These are phyloP conservation scores for Rosellinia necatrix DNA, from an alignment of 2,329 filamentous ascomycete genomes.

Conservation along the genomic window DNA sequence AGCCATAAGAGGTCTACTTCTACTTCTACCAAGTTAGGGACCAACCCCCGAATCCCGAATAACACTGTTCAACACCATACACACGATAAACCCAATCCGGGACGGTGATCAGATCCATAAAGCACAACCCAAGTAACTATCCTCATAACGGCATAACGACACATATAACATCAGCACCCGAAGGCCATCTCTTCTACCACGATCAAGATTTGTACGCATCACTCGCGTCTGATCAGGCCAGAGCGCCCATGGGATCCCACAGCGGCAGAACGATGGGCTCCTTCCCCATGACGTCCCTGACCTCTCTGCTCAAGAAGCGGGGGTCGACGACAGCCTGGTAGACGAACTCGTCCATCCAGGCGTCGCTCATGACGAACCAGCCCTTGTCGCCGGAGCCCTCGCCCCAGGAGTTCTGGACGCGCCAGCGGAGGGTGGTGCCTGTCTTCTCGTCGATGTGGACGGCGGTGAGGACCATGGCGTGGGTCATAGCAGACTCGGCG, in stretches of 20 bases:
- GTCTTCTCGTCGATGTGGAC: slow-evolving; percentile 73
- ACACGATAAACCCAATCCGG: no score
- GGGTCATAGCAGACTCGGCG: slow-evolving; percentile 83
- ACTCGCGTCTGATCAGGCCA: slow-evolving; percentile 55
- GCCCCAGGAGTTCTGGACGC: slow-evolving; percentile 88
- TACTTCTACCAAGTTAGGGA: no score
- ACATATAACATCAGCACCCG: neutral
- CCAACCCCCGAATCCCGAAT: no score
- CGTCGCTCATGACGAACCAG: slow-evolving; percentile 88
- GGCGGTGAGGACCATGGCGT: slow-evolving; percentile 88
- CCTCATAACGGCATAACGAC: no score
- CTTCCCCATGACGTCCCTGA: slow-evolving; percentile 72
- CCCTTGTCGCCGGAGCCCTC: slow-evolving; percentile 71
- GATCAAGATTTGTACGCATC: neutral
- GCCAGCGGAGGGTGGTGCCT: slow-evolving; percentile 73
- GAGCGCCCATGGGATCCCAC: slow-evolving; percentile 80
- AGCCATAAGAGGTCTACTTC: no score
- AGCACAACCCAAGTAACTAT: no score
- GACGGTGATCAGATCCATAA: no score
- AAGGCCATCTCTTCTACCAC: neutral
- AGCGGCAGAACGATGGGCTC: slow-evolving; percentile 72
- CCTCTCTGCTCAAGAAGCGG: slow-evolving; percentile 65
- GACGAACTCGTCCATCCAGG: slow-evolving; percentile 79
- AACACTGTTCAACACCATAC: no score
- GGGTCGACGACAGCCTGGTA: slow-evolving; percentile 87